These are phyloP conservation scores for Lepidium sativum DNA, from an alignment of 345 rosid species.

Conservation along the genomic window DNA sequence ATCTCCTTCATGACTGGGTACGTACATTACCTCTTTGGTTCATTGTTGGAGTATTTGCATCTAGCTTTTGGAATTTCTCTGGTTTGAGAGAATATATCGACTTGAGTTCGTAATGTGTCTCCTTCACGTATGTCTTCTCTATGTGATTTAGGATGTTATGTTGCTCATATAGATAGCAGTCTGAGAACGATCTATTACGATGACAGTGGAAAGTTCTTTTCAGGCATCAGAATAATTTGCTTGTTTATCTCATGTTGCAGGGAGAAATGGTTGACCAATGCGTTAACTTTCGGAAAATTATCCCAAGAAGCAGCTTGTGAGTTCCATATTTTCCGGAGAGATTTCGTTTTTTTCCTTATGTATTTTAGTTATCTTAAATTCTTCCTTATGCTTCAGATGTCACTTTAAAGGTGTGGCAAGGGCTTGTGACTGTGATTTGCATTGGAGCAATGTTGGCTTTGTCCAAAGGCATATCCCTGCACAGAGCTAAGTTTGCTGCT, in stretches of 20 bases:
- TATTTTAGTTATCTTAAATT: not conserved
- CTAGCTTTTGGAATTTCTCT: conserved; percentile 3
- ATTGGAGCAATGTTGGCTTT: conserved; percentile 53
- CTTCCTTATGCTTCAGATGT: conserved; percentile 40
- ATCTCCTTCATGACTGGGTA: conserved; percentile 51
- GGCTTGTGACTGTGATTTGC: conserved; percentile 40
- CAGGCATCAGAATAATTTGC: not conserved
- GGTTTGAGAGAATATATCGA: not conserved
- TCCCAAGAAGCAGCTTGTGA: conserved; percentile 63
- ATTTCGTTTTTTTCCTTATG: conserved; percentile 5
- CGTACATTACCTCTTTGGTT: not conserved
- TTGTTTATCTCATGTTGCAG: conserved; percentile 32
- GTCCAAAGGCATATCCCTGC: conserved; percentile 50
- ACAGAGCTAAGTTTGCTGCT: conserved; percentile 26
- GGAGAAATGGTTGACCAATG: conserved; percentile 49
- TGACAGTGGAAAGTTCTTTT: not conserved
- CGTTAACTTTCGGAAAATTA: conserved; percentile 37
- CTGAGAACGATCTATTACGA: not conserved
- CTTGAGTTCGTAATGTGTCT: not conserved
- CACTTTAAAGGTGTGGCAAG: conserved; percentile 42
- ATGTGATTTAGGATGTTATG: not conserved
- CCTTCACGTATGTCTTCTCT: not conserved
- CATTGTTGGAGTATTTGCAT: not conserved
- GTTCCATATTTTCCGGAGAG: conserved; percentile 17
- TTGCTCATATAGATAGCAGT: not conserved